Evolutionary conservation across 768 basidiomycete genomes (phyloP).

Genomic region (Gautieria morchelliformis): DNA sequence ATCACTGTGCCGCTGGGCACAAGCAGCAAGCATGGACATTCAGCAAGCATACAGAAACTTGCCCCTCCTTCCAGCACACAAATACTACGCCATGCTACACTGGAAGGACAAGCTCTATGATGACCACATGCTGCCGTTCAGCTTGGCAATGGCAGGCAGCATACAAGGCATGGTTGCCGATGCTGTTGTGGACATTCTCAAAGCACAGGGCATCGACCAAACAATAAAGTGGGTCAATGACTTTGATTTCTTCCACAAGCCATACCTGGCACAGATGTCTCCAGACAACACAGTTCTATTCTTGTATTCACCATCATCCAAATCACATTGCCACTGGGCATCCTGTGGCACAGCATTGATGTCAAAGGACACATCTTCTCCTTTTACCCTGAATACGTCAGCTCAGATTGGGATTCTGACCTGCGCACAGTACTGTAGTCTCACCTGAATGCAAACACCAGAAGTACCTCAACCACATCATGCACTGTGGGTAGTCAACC

Average conservation of each 20-base stretch:
- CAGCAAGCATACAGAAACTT: conserved; percentile 26
- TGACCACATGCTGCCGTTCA: conserved; percentile 24
- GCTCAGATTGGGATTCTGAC: neutral
- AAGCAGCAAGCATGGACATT: conserved; percentile 25
- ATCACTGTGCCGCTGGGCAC: conserved; percentile 9
- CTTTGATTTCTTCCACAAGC: conserved; percentile 21
- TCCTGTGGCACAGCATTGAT: neutral
- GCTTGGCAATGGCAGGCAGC: conserved; percentile 20
- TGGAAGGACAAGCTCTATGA: conserved; percentile 19
- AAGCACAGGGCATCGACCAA: conserved; percentile 11
- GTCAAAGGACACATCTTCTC: neutral
- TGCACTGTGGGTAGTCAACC: too few species aligned
- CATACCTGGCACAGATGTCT: conserved; percentile 6
- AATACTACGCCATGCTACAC: conserved; percentile 25
- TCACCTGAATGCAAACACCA: neutral
- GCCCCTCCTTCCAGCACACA: conserved; percentile 24
- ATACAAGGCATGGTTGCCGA: conserved; percentile 24
- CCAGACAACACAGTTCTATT: neutral
- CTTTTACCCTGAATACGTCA: neutral
- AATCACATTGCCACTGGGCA: neutral
- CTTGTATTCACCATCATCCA: neutral
- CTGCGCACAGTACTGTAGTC: neutral
- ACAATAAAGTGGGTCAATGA: conserved; percentile 29
- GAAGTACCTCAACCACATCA: neutral
- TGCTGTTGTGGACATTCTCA: conserved; percentile 19